These are phyloP conservation scores for Lasiodiplodia sp. DNA, from an alignment of 2,329 filamentous ascomycete genomes.

Conservation along the genomic window DNA sequence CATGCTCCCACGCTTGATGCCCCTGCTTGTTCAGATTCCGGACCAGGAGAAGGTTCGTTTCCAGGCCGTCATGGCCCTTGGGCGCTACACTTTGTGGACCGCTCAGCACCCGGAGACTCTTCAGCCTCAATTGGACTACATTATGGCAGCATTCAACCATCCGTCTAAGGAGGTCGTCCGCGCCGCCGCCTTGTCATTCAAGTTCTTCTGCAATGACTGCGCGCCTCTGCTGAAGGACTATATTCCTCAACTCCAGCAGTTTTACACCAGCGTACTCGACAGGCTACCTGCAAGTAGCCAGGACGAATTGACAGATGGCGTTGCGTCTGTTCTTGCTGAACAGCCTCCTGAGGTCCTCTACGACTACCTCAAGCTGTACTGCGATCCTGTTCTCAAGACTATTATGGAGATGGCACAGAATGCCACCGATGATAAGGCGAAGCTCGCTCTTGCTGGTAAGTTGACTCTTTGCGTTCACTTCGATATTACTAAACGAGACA, in stretches of 20 bases:
- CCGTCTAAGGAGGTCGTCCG: slow-evolving; percentile 89
- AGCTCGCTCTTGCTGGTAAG: slow-evolving; percentile 82
- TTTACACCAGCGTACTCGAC: slow-evolving; percentile 90
- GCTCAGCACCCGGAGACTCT: slow-evolving; percentile 91
- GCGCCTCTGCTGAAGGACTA: slow-evolving; percentile 83
- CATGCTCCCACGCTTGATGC: slow-evolving; percentile 90
- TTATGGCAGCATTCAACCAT: slow-evolving; percentile 90
- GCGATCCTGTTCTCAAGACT: slow-evolving; percentile 85
- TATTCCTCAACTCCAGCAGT: slow-evolving; percentile 84
- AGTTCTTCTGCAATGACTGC: slow-evolving; percentile 97
- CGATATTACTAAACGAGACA: slow-evolving; percentile 26
- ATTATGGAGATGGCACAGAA: slow-evolving; percentile 87
- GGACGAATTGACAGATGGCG: slow-evolving; percentile 95
- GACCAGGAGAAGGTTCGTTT: slow-evolving; percentile 98
- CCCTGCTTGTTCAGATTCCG: slow-evolving; percentile 90
- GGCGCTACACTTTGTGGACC: slow-evolving; percentile 98
- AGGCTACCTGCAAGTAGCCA: slow-evolving; percentile 85
- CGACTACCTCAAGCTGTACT: slow-evolving; percentile 87
- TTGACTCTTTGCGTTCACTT: slow-evolving; percentile 12
- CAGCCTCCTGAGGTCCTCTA: slow-evolving; percentile 84
- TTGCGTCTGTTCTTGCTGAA: slow-evolving; percentile 87
- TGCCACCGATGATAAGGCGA: slow-evolving; percentile 81
- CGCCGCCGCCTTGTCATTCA: slow-evolving; percentile 91
- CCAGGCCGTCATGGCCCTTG: slow-evolving; percentile 96
- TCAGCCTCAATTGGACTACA: slow-evolving; percentile 92